These are phyloP conservation scores for Peribolospora kevripleyi DNA, from an alignment of 768 basidiomycete species.

Conservation along the genomic window DNA sequence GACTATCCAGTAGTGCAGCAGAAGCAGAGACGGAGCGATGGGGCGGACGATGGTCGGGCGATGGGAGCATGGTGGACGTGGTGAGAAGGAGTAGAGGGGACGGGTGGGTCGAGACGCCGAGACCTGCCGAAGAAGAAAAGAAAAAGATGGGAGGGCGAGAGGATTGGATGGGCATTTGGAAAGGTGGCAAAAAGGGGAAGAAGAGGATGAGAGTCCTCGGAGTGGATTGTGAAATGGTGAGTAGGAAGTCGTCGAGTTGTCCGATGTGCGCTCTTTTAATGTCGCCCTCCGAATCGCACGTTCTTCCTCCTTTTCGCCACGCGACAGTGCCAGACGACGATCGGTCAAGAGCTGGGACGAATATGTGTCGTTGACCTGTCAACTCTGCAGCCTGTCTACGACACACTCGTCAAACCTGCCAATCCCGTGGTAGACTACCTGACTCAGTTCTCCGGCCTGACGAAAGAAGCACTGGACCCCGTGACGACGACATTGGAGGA, in stretches of 20 bases:
- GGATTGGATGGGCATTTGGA: slow-evolving; percentile 12
- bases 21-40: not conserved
- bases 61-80: slow-evolving; percentile 2
- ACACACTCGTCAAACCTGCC: slow-evolving; percentile 66
- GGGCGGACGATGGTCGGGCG: slow-evolving; percentile 2
- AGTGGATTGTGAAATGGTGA: slow-evolving; percentile 92
- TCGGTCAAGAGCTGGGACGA: slow-evolving; percentile 68
- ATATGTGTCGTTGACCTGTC: slow-evolving; percentile 60
- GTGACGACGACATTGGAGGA: slow-evolving; percentile 56
- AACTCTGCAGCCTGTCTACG: slow-evolving; percentile 50
- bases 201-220: slow-evolving; percentile 33
- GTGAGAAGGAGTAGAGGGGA: slow-evolving; percentile 14
- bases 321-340: slow-evolving; percentile 56
- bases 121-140: slow-evolving; percentile 19
- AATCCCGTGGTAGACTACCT: slow-evolving; percentile 73
- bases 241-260: slow-evolving; percentile 9
- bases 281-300: not conserved
- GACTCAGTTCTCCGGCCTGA: slow-evolving; percentile 94
- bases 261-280: not conserved
- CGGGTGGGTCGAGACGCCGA: slow-evolving; percentile 68
- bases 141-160: slow-evolving; percentile 16
- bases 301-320: not conserved
- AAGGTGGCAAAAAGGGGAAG: slow-evolving; percentile 8
- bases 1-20: not conserved
- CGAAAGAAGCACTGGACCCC: slow-evolving; percentile 37